phyloP scores from a whole-genome alignment of 257 asterid species.

The Verbascum thapsus region DNA sequence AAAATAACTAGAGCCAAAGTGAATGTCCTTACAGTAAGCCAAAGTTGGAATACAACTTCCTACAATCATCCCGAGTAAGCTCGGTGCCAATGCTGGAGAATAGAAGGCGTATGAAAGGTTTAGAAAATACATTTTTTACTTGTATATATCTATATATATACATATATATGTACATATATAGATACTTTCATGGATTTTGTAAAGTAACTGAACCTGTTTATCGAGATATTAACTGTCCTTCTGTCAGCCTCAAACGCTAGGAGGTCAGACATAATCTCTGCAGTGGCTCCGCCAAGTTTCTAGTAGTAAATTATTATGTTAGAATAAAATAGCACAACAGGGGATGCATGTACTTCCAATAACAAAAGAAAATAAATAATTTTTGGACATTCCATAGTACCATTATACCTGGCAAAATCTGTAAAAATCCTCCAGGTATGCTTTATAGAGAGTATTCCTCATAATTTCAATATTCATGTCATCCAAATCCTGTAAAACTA shows the following conservation, averaged over 20 bases:
- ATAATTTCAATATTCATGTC: slow-evolving; percentile 94
- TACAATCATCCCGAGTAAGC: slow-evolving; percentile 91
- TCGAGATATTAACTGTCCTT: slow-evolving; percentile 90
- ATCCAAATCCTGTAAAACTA: slow-evolving; percentile 70
- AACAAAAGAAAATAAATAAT: slow-evolving; percentile 12
- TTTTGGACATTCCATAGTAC: slow-evolving; percentile 2
- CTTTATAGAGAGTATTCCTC: slow-evolving; percentile 95
- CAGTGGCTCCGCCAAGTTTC: slow-evolving; percentile 96
- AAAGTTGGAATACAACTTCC: slow-evolving; percentile 79
- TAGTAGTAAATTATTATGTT: slow-evolving; percentile 33
- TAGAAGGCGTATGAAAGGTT: slow-evolving; percentile 5
- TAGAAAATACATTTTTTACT: slow-evolving; percentile 3
- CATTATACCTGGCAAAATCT: slow-evolving; percentile 70
- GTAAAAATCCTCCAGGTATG: slow-evolving; percentile 90
- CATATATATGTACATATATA: neutral
- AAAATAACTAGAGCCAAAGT: neutral
- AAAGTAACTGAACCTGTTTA: slow-evolving; percentile 58
- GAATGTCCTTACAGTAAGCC: slow-evolving; percentile 75
- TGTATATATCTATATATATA: neutral
- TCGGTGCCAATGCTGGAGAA: slow-evolving; percentile 87
- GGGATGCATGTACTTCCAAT: neutral
- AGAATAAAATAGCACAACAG: slow-evolving; percentile 8
- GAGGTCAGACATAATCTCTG: slow-evolving; percentile 89
- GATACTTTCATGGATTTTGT: slow-evolving; percentile 5
- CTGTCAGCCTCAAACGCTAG: slow-evolving; percentile 92